Base-by-base conservation (phyloP, 2,329 filamentous ascomycete genomes). In the Teratosphaeria pseudoeucalypti region DNA sequence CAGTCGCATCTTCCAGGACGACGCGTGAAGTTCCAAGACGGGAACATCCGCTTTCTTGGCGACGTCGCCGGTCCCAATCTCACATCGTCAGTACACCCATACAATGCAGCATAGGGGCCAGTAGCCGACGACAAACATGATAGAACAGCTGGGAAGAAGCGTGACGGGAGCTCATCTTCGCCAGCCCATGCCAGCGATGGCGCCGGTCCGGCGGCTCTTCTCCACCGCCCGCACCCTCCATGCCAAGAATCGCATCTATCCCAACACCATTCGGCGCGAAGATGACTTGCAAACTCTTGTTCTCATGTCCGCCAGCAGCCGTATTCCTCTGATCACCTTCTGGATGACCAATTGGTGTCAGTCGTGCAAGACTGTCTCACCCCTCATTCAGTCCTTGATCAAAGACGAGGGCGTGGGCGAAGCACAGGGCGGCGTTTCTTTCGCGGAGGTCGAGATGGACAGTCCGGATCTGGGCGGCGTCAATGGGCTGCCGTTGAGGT, bases 281-380 rank as follows among this genome's bases (percentile, higher is more conserved):
- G 71, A 76, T 39, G 78, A 81, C 60, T 71, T 81, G 11, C 72
- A 78, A 58, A 78, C 74, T 5, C 74, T 81, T 7, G 75, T 76
- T 6, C 72, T 80, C 55, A 74, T 79, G 61, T 78, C 76, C 16
- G 74, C 78, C 10, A 76, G 73, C 63, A 73, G 70, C 12, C 74
- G 76, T 52, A 70, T 71, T 9, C 72, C 78, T 0, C 67, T 81
- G 0, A 73, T 81, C 53, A 81, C 79, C 0, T 68, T 81, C 11
- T 81, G 78, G 78, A 78, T 73, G 49, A 76, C 79, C 2, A 74
- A 74, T 3, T 81, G 77, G 76, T 78, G 76, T 61, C 66, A 71
- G 1, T 75, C 74, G 5, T 80, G 77, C 66, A 72, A 74, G 27
- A 66, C 69, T 10, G 70, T 80, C 5, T 72, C 73, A 10, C 77